Evolutionary conservation across 2,329 filamentous ascomycete genomes (phyloP), one percentile per base, ranked within the genome.

Genomic region (Paraphoma sp.): DNA sequence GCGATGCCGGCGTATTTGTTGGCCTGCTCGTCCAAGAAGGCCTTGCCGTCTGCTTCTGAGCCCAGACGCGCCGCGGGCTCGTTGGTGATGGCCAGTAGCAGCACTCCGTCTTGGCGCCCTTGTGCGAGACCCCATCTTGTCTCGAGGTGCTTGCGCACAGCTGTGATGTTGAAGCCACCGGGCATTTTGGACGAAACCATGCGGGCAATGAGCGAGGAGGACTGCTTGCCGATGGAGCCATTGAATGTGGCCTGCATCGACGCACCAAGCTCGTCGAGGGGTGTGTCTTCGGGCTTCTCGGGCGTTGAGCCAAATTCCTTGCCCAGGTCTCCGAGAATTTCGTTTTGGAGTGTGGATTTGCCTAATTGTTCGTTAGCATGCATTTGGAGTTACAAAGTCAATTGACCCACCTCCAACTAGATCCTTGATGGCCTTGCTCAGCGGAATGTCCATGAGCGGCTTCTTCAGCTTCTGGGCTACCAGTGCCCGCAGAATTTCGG

Each of bases 121-220:
- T 89, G 75, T 4, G 84, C 92, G 55, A 99, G 82, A 53, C 95
- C 95, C 93, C 94, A 99, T 78, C 92, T 87, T 14, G 91, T 92
- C 81, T 97, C 94, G 44, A 99, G 82, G 74, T 99, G 96, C 81
- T 99, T 99, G 72, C 95, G 87, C 45, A 96, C 92, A 11, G 92
- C 86, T 72, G 94, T 98, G 77, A 98, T 98, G 78, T 98, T 99
- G 87, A 99, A 99, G 60, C 95, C 95, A 82, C 94, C 95, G 46
- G 95, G 95, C 95, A 99, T 99, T 82, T 99, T 99, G 30, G 95
- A 97, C 1, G 95, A 98, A 43, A 99, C 95, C 76, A 99, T 83
- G 67, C 95, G 90, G 48, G 95, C 95, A 76, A 99, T 90, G 54
- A 99, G 86, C 2, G 93, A 96, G 51, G 91, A 90, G 0, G 95